Base-by-base conservation (phyloP, 2,329 filamentous ascomycete genomes). In the Alternaria ethzedia region DNA sequence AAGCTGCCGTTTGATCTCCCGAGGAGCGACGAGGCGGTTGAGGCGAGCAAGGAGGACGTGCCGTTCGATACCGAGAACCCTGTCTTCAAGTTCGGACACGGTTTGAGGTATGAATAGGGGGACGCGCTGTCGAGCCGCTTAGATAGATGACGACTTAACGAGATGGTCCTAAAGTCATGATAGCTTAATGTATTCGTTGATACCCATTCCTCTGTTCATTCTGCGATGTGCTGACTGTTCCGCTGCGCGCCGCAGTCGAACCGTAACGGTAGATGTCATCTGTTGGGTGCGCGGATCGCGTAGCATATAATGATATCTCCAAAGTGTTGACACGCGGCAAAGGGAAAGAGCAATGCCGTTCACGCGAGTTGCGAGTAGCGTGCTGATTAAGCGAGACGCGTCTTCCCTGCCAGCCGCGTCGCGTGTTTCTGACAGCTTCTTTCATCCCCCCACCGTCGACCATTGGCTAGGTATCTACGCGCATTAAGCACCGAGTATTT, bases 1-100 rank as follows among this genome's bases (percentile, higher is more conserved):
- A 80, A 75, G 70, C 63, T 85, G 61, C 83, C 83, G 0, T 84
- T 84, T 69, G 84, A 86, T 68, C 57, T 86, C 32, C 83, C 84
- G 1, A 68, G 80, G 11, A 83, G 81, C 6, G 79, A 80, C 65
- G 77, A 73, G 47, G 84, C 83, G 2, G 84, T 84, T 0, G 77
- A 80, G 49, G 77, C 64, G 15, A 70, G 61, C 21, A 65, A 59
- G 43, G 78, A 78, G 63, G 78, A 81, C 57, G 72, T 80, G 51
- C 78, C 79, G 1, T 81, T 80, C 62, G 79, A 81, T 65, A 80
- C 78, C 0, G 68, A 66, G 50, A 68, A 81, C 54, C 77, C 79
- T 2, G 69, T 77, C 2, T 80, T 78, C 54, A 71, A 67, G 46
- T 81, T 73, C 59, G 79, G 78, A 4, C 59, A 80, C 65, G 78